Conservation (phyloP, 208 protist species). For the Leishmania lainsoni region DNA sequence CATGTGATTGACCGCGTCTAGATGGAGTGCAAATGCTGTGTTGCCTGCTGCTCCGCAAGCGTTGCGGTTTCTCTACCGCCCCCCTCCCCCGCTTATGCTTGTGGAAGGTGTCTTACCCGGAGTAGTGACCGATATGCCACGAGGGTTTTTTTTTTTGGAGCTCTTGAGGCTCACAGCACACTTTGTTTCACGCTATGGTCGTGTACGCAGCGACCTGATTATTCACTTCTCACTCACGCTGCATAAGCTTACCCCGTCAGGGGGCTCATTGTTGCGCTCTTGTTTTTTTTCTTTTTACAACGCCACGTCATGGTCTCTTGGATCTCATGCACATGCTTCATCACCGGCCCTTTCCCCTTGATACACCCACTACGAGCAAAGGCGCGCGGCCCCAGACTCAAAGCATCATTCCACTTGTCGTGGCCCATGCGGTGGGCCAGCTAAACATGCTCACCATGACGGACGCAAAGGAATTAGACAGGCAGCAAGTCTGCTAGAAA, state of each 20-base stretch:
- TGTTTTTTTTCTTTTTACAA: background rate
- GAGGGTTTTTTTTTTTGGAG: background rate
- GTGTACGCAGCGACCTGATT: no score
- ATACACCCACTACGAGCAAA: no score
- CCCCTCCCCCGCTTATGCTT: no score
- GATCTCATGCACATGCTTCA: no score
- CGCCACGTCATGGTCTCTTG: background rate
- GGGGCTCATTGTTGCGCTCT: background rate
- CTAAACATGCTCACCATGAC: background rate
- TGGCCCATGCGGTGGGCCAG: background rate
- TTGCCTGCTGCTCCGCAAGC: no score
- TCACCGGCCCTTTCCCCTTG: no score
- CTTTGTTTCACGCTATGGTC: no score
- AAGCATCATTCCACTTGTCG: background rate
- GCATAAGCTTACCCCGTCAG: background rate
- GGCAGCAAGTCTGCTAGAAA: no score
- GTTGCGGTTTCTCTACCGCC: no score
- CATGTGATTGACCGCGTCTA: no score
- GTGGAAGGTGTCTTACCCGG: background rate
- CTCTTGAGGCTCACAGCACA: background rate
- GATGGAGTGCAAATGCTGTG: no score
- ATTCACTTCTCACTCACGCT: background rate
- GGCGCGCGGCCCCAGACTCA: background rate
- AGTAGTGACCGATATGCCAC: background rate
- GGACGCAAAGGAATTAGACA: no score